A percentile compares a stretch with the other conserved stretches of the same genome.
These are phyloP conservation scores for Fistulinella cinereoalba DNA, from an alignment of 1,284 basidiomycete genomes.

Conservation along the genomic window DNA sequence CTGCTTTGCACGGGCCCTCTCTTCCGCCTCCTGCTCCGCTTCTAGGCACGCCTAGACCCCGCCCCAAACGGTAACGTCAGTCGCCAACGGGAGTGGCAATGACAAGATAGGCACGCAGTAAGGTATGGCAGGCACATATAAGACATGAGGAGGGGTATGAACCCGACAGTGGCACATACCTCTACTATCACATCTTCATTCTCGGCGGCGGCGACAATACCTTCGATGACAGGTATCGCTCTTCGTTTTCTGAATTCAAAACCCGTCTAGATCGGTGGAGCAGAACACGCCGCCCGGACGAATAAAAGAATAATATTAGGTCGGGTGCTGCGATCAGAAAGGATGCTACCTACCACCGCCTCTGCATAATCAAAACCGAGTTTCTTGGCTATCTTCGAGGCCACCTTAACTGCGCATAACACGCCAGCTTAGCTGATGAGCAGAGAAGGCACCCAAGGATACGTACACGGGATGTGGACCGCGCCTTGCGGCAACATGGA, in stretches of 20 bases:
- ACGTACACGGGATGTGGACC: constrained; percentile 84
- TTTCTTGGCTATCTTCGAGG: constrained; percentile 85
- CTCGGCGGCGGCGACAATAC: constrained; percentile 85
- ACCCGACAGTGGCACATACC: constrained; percentile 42
- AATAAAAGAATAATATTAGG: constrained; percentile 6
- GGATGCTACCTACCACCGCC: constrained; percentile 67
- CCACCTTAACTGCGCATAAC: constrained; percentile 68
- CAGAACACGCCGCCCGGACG: constrained; percentile 1
- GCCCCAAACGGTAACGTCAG: constrained; percentile 14
- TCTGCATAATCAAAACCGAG: constrained; percentile 90
- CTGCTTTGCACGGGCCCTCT: constrained; percentile 73
- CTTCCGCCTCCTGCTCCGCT: constrained; percentile 72
- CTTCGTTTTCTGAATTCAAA: constrained; percentile 95
- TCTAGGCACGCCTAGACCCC: constrained; percentile 75
- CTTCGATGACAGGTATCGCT: constrained; percentile 82
- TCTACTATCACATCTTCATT: constrained; percentile 77
- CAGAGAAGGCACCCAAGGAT: constrained; percentile 9
- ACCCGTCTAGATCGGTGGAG: constrained; percentile 57
- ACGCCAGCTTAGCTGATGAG: constrained; percentile 3
- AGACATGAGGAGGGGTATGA: constrained; percentile 3
- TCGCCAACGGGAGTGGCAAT: constrained; percentile 1
- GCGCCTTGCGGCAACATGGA: constrained; percentile 92
- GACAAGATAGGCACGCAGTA: neutral
- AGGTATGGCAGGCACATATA: neutral
- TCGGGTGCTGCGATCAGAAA: constrained; percentile 10